Evolutionary conservation across 495 filamentous ascomycete species (phyloP).

Genomic region (Neurospora sp.): DNA sequence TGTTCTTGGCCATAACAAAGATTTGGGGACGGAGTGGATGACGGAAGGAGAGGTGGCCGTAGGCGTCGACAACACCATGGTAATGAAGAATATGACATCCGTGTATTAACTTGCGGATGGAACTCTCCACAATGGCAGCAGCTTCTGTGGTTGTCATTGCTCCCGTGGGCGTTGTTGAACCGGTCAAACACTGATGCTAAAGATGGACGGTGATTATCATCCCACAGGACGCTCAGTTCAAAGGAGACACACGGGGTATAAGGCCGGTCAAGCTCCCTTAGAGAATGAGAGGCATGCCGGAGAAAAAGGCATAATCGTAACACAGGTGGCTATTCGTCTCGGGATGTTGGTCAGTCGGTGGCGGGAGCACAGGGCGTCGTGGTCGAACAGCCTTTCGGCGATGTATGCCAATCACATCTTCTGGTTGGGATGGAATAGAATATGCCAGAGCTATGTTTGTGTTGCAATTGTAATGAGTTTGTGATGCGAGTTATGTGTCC

Average conservation of each 20-base stretch:
- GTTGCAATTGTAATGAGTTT: neutral
- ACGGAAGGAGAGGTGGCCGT: constrained; percentile 43
- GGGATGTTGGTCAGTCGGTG: neutral
- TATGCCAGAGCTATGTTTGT: neutral
- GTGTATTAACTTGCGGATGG: constrained; percentile 11
- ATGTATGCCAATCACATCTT: neutral
- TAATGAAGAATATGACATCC: constrained; percentile 24
- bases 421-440: neutral
- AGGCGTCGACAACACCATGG: constrained; percentile 41
- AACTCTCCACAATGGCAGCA: neutral
- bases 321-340: neutral
- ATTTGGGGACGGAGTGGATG: constrained; percentile 27
- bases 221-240: neutral
- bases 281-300: neutral
- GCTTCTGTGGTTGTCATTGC: neutral
- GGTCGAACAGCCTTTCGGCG: neutral
- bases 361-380: neutral
- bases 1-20: constrained; percentile 37
- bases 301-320: neutral
- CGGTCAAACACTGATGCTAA: neutral
- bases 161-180: neutral
- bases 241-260: neutral
- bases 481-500: neutral
- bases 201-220: neutral
- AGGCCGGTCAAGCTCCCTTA: neutral